Evolutionary conservation across 345 rosid species (phyloP), one percentile per base, ranked within the genome.

Genomic region (Combretum micranthum): DNA sequence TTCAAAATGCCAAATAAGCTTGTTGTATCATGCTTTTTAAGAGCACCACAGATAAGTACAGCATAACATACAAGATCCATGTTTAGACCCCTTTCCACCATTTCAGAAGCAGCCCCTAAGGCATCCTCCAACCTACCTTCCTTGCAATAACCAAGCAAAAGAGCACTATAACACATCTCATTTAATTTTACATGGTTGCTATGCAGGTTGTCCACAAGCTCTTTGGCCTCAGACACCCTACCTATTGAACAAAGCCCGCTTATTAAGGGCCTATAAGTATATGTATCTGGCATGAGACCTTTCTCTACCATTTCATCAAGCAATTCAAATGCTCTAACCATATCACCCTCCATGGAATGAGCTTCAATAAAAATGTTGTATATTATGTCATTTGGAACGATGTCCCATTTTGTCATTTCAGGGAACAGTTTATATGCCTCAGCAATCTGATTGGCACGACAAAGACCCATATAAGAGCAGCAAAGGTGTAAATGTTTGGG

Each of bases 321-420:
- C 69, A 93, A 71, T 63, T 69, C 65, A 61, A 87, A 89, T 53
- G 96, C 96, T 72, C 68, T 83, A 53, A 43, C 50, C 22, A 66
- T 71, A 61, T 80, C 72, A 51, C 90, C 91, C 37, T 68, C 75
- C 73, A 62, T 75, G 53, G 91, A 80, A 46, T 80, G 67, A 52
- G 90, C 94, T 66, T 85, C 94, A 4, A 93, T 89, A 80, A 93
- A 61, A 60, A 87, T 85, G 69, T 93, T 93, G 64, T 85, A 93
- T 8, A 93, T 83, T 60, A 93, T 85, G 68, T 70, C 86, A 69
- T 75, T 93, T 57, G 97, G 99, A 69, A 66, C 47, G 54, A 89
- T 26, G 6, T 75, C 72, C 57, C 71, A 62, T 25, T 63, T 80
- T 47, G 60, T 67, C 99, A 93, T 93, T 71, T 85, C 83, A 22